phyloP scores from a whole-genome alignment of 768 basidiomycete species.

The Pilatotrama ljubarskyi region DNA sequence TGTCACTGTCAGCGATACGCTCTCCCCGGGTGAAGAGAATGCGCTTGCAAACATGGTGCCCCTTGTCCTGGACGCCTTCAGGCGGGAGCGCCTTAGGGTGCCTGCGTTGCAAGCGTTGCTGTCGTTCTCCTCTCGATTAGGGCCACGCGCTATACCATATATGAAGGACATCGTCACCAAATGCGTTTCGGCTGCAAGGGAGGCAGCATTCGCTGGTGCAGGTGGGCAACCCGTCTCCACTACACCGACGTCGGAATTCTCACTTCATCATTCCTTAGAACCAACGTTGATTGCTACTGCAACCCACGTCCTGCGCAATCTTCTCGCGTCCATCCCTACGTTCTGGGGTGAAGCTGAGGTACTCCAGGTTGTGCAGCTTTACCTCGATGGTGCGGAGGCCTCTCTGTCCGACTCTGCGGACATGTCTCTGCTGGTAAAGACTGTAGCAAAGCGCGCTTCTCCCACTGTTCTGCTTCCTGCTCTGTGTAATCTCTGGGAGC shows the following conservation, averaged over 20 bases:
- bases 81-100: slow-evolving; percentile 37
- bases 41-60: slow-evolving; percentile 61
- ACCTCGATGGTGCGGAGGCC: slow-evolving; percentile 44
- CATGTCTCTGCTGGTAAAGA: slow-evolving; percentile 54
- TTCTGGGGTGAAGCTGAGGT: slow-evolving; percentile 76
- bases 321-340: slow-evolving; percentile 74
- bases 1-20: slow-evolving; percentile 55
- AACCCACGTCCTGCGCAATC: slow-evolving; percentile 57
- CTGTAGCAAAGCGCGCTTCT: slow-evolving; percentile 69
- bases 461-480: slow-evolving; percentile 67
- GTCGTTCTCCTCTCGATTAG: slow-evolving; percentile 69
- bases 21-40: slow-evolving; percentile 66
- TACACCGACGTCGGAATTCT: background rate
- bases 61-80: slow-evolving; percentile 50
- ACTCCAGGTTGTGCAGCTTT: slow-evolving; percentile 53
- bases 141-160: slow-evolving; percentile 85
- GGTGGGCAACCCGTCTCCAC: slow-evolving; percentile 18
- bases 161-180: slow-evolving; percentile 71
- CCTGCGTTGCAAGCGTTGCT: slow-evolving; percentile 56
- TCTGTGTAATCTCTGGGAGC: slow-evolving; percentile 58
- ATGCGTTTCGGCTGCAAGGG: slow-evolving; percentile 37
- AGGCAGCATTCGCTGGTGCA: slow-evolving; percentile 12
- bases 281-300: slow-evolving; percentile 37
- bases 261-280: slow-evolving; percentile 14
- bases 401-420: slow-evolving; percentile 33